These are phyloP conservation scores for Cryptosporidium sp. DNA, from an alignment of 169 alveolate genomes.

Conservation along the genomic window DNA sequence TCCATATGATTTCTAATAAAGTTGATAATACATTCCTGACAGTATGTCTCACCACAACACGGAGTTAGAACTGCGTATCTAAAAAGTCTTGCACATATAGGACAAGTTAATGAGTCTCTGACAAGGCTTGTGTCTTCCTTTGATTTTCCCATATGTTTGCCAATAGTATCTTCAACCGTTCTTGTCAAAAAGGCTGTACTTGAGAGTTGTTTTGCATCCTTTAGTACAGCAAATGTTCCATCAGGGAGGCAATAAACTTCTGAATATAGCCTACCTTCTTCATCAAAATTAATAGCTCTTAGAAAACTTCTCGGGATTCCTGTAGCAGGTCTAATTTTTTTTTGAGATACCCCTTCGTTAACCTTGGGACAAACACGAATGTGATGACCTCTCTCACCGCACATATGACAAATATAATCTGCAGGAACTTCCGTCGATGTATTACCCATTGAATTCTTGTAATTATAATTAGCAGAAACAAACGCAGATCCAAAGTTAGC, in stretches of 20 bases:
- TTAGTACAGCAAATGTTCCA: constrained; percentile 86
- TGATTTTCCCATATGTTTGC: constrained; percentile 78
- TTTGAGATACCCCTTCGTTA: constrained; percentile 82
- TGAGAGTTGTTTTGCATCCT: constrained; percentile 86
- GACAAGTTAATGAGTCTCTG: constrained; percentile 79
- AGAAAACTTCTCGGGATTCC: constrained; percentile 88
- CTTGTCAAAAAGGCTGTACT: constrained; percentile 88
- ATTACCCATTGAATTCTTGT: not conserved
- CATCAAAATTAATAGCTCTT: constrained; percentile 82
- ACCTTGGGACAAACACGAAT: constrained; percentile 83
- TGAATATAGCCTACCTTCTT: constrained; percentile 77
- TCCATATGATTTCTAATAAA: constrained; percentile 63
- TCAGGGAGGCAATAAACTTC: constrained; percentile 84
- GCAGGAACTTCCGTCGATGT: constrained; percentile 60
- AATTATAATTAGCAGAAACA: not conserved
- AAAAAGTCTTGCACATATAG: constrained; percentile 83
- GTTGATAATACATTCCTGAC: constrained; percentile 79
- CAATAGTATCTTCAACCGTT: constrained; percentile 86
- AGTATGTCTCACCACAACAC: constrained; percentile 88
- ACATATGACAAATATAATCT: constrained; percentile 88
- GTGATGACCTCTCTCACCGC: constrained; percentile 89
- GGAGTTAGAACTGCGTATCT: constrained; percentile 84
- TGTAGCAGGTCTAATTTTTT: constrained; percentile 88
- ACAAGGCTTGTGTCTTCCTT: constrained; percentile 65
- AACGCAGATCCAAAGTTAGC: not conserved